phyloP scores from a whole-genome alignment of 2,329 filamentous ascomycete genomes.

The Aspergillus caelatus region DNA sequence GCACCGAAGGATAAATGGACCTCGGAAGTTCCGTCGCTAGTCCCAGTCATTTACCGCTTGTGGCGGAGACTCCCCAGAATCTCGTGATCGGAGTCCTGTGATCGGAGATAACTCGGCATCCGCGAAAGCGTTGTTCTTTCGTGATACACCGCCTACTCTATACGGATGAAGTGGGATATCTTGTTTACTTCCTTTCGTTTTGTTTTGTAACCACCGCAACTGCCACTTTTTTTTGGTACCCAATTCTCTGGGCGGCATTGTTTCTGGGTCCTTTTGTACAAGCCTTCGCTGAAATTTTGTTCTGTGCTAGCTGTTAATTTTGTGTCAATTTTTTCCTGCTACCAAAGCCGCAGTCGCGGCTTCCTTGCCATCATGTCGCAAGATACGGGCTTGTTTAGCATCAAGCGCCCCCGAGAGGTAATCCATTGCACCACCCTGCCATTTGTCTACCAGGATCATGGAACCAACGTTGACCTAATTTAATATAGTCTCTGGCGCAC shows the following conservation, averaged over 20 bases:
- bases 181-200: conserved; percentile 40
- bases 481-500: conserved; percentile 37
- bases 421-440: conserved; percentile 5
- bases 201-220: conserved; percentile 7
- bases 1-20: conserved; percentile 33
- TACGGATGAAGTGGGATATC: conserved; percentile 27
- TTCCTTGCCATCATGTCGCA: conserved; percentile 70
- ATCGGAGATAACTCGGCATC: conserved; percentile 12
- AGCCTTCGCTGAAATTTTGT: background rate
- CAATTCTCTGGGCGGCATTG: background rate
- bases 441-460: background rate
- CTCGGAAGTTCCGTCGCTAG: conserved; percentile 36
- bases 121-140: conserved; percentile 22
- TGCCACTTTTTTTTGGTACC: background rate
- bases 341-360: conserved; percentile 31
- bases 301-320: background rate
- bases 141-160: conserved; percentile 33
- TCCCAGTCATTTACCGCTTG: conserved; percentile 13
- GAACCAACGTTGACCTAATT: conserved; percentile 3
- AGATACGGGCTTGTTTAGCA: conserved; percentile 85
- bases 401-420: conserved; percentile 89
- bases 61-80: conserved; percentile 36
- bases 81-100: conserved; percentile 26
- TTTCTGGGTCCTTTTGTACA: background rate
- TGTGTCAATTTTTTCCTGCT: background rate